Evolutionary conservation across 768 basidiomycete genomes (phyloP), one percentile per base, ranked within the genome.

Genomic region (Mycena floridula): DNA sequence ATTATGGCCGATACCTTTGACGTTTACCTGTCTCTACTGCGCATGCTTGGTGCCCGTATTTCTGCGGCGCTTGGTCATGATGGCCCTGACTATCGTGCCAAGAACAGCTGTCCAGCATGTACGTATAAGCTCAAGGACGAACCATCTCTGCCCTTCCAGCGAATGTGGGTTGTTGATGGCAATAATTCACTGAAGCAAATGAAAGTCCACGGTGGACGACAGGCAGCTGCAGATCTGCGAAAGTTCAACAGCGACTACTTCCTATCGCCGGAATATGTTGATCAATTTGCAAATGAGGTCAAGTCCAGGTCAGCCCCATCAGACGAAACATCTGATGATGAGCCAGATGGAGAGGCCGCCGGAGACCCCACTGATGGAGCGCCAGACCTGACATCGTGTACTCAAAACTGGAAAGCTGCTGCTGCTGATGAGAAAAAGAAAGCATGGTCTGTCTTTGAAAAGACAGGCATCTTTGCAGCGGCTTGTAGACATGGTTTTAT

Each of bases 31-130:
- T 21, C 42, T 0, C 60, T 69, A 3, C 41, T 40, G 0, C 46
- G 48, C 0, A 8, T 2, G 0, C 54, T 67, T n/a, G 44, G 62
- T 16, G 13, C 16, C 2, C 45, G 37, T 1, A 53, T 68, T n/a
- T 21, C 50, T 3, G 18, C 8, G 7, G 53, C 47, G 4, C 55
- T 73, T 15, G 56, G 57, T 1, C 51, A 57, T 0, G 51, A 65
- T 40, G 30, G 40, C 0, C 54, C 58, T 0, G 35, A 68, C 25
- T 73, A 66, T 64, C 47, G 58, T 2, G 58, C 63, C 3, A 21
- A 51, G 25, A 57, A 70, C 43, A 50, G 59, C 0, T 73, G 70
- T 48, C 61, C 63, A 0, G 46, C 67, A 1, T 72, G 71, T 47
- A 45, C 45, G 15, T 67, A 70, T 40, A 52, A 62, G 57, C 50